These are phyloP conservation scores for Aspergillus sp. DNA, from an alignment of 2,329 filamentous ascomycete species.

Conservation along the genomic window DNA sequence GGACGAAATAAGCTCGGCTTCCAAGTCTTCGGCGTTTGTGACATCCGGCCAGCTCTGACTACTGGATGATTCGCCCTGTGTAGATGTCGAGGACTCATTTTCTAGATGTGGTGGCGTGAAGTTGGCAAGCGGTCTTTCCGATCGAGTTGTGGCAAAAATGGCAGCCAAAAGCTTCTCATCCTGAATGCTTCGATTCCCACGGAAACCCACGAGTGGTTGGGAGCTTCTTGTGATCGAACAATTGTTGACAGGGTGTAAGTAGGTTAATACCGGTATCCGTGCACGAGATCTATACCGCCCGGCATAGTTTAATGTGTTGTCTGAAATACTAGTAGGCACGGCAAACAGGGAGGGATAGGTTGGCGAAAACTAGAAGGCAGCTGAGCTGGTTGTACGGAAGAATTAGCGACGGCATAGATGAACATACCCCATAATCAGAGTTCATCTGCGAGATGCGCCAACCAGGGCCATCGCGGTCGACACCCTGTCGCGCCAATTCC, in stretches of 20 bases:
- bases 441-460: slow-evolving; percentile 95
- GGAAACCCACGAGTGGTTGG: slow-evolving; percentile 83
- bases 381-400: not conserved
- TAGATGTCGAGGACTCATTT: slow-evolving; percentile 46
- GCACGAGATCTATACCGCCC: slow-evolving; percentile 83
- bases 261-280: slow-evolving; percentile 85
- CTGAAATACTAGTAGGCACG: slow-evolving; percentile 88
- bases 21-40: slow-evolving; percentile 63
- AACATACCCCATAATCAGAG: slow-evolving; percentile 68
- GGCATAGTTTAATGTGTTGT: slow-evolving; percentile 93
- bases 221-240: slow-evolving; percentile 95
- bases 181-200: slow-evolving; percentile 86
- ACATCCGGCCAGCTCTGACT: slow-evolving; percentile 51
- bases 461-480: slow-evolving; percentile 74
- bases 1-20: slow-evolving; percentile 65
- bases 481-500: slow-evolving; percentile 85
- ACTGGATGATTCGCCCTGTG: slow-evolving; percentile 47
- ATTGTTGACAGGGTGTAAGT: slow-evolving; percentile 95
- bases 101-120: slow-evolving; percentile 41
- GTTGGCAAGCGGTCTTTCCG: slow-evolving; percentile 43
- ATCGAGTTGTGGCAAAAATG: slow-evolving; percentile 77
- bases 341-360: slow-evolving; percentile 86
- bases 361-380: slow-evolving; percentile 66
- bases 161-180: slow-evolving; percentile 91
- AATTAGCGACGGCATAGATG: not conserved